phyloP scores from a whole-genome alignment of 495 filamentous ascomycete species.

The Sordaria brevicollis region DNA sequence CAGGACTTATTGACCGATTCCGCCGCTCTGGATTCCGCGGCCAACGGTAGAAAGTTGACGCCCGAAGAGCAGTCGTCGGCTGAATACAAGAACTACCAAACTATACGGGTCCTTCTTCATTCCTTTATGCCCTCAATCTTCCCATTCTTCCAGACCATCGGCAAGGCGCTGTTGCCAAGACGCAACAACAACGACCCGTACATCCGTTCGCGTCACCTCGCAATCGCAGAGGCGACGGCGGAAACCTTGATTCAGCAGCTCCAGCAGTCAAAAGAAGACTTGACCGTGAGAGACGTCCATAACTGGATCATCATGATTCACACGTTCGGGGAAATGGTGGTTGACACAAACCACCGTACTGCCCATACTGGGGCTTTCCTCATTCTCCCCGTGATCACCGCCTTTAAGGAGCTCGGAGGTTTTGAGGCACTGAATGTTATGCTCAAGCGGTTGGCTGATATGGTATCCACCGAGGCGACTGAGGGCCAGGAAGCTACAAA shows the following conservation, averaged over 20 bases:
- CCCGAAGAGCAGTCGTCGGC: conserved; percentile 27
- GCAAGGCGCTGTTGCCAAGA: conserved; percentile 66
- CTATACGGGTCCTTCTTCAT: conserved; percentile 64
- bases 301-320: conserved; percentile 76
- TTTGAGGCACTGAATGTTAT: conserved; percentile 63
- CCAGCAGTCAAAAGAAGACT: conserved; percentile 9
- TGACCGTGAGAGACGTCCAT: conserved; percentile 43
- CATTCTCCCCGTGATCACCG: conserved; percentile 69
- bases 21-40: conserved; percentile 22
- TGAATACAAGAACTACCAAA: conserved; percentile 67
- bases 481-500: conserved; percentile 24
- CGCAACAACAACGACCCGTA: conserved; percentile 52
- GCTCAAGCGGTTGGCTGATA: conserved; percentile 60
- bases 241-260: conserved; percentile 60
- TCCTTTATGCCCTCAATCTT: conserved; percentile 61
- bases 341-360: conserved; percentile 45
- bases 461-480: conserved; percentile 38
- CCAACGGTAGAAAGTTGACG: conserved; percentile 14
- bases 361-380: conserved; percentile 55
- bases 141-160: conserved; percentile 68
- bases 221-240: conserved; percentile 71
- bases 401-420: conserved; percentile 74
- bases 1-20: conserved; percentile 21
- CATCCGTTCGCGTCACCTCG: conserved; percentile 54
- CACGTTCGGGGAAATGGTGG: conserved; percentile 64